Percentiles rank a stretch among this genome's conserved stretches.
Conservation (phyloP, 257 asterid species). For the Solanum clarkiae region DNA sequence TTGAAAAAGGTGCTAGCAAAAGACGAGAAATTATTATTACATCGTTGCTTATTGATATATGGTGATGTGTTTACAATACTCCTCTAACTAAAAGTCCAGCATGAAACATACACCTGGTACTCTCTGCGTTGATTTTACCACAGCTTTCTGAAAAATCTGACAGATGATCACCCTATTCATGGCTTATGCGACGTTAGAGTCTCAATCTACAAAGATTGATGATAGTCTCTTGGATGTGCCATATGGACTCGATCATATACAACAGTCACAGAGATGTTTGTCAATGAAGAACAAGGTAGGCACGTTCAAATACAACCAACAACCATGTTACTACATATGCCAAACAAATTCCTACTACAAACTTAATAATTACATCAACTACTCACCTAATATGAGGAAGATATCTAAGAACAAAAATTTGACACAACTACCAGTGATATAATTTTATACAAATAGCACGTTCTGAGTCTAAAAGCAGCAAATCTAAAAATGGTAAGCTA, state of each 20-base stretch:
- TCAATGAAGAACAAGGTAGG: background rate
- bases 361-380: background rate
- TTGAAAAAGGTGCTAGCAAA: background rate
- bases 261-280: background rate
- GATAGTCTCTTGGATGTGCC: background rate
- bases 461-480: no score
- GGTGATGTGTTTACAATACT: background rate
- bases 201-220: background rate
- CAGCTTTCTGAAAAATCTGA: background rate
- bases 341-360: background rate
- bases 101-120: background rate
- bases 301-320: background rate
- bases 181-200: background rate
- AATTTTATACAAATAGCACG: no score
- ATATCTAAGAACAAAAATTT: background rate
- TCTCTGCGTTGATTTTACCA: background rate
- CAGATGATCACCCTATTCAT: background rate
- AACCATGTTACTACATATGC: background rate
- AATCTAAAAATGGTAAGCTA: no score
- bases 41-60: background rate
- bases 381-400: background rate
- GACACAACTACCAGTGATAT: background rate
- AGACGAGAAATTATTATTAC: background rate
- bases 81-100: background rate
- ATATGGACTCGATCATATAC: background rate